These are phyloP conservation scores for Lactuca sativa DNA, from an alignment of 129 eudicot genomes.

Conservation along the genomic window DNA sequence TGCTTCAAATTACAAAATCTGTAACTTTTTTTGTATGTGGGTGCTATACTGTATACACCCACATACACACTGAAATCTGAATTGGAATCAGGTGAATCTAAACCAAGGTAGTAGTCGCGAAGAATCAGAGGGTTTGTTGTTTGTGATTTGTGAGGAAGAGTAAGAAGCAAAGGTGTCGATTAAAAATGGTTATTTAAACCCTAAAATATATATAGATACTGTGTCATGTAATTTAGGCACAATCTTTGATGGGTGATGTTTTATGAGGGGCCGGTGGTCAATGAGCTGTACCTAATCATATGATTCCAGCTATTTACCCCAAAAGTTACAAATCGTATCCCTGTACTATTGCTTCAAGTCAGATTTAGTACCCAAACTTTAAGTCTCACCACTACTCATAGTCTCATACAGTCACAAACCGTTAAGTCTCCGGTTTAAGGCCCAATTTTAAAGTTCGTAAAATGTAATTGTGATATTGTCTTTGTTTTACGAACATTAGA, in stretches of 20 bases:
- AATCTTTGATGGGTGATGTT: conserved; percentile 13
- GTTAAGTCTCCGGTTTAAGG: too few species aligned
- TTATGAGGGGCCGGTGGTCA: conserved; percentile 14
- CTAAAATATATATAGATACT: conserved; percentile 15
- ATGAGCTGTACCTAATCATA: conserved; percentile 44
- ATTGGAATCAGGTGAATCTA: conserved; percentile 21
- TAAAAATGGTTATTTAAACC: conserved; percentile 19
- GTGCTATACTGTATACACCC: neutral
- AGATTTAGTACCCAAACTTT: conserved; percentile 1
- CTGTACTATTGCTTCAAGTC: neutral
- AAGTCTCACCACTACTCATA: too few species aligned
- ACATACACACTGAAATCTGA: conserved; percentile 16
- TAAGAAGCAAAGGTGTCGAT: neutral
- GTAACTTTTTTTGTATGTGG: neutral
- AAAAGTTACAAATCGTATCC: neutral
- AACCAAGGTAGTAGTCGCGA: conserved; percentile 5
- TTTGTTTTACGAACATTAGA: too few species aligned
- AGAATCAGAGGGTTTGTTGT: conserved; percentile 19
- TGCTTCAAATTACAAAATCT: conserved; percentile 12
- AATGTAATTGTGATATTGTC: too few species aligned
- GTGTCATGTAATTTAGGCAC: conserved; percentile 24
- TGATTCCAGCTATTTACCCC: conserved; percentile 29
- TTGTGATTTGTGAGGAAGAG: neutral
- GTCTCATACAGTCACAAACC: too few species aligned
- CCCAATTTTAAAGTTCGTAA: too few species aligned